Evolutionary conservation across 352 stramenopile species (phyloP).

Genomic region (Globisporangium nagaii): DNA sequence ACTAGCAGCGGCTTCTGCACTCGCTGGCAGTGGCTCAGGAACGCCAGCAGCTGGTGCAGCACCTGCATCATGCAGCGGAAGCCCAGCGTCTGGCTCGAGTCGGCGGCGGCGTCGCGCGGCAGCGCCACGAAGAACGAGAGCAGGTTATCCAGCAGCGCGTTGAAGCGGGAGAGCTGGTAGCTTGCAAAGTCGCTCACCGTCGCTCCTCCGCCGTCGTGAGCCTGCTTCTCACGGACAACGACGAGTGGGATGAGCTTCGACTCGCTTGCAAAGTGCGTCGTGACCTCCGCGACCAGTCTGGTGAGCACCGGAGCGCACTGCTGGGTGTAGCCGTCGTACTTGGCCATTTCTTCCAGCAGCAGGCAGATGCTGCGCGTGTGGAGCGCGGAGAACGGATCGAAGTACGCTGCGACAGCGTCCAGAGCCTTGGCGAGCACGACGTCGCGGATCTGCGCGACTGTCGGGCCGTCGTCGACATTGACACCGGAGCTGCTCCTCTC

Average conservation of each 20-base stretch:
- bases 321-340: slow-evolving; percentile 16
- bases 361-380: slow-evolving; percentile 46
- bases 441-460: slow-evolving; percentile 42
- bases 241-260: slow-evolving; percentile 42
- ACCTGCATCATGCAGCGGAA: slow-evolving; percentile 61
- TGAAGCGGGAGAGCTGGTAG: slow-evolving; percentile 48
- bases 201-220: slow-evolving; percentile 1
- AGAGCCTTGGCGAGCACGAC: slow-evolving; percentile 39
- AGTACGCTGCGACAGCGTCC: slow-evolving; percentile 31
- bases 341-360: slow-evolving; percentile 47
- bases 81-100: slow-evolving; percentile 18
- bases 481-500: background rate
- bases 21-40: slow-evolving; percentile 37
- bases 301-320: slow-evolving; percentile 25
- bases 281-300: slow-evolving; percentile 18
- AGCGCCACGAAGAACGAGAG: slow-evolving; percentile 60
- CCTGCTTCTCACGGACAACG: slow-evolving; percentile 20
- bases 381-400: slow-evolving; percentile 53
- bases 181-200: slow-evolving; percentile 14
- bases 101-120: slow-evolving; percentile 14
- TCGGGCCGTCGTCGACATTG: slow-evolving; percentile 16
- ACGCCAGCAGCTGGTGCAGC: slow-evolving; percentile 58
- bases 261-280: slow-evolving; percentile 24
- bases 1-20: slow-evolving; percentile 28
- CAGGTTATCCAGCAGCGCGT: slow-evolving; percentile 54